Conservation (phyloP, 768 basidiomycete genomes). For the Kwoniella mangroviensis region DNA sequence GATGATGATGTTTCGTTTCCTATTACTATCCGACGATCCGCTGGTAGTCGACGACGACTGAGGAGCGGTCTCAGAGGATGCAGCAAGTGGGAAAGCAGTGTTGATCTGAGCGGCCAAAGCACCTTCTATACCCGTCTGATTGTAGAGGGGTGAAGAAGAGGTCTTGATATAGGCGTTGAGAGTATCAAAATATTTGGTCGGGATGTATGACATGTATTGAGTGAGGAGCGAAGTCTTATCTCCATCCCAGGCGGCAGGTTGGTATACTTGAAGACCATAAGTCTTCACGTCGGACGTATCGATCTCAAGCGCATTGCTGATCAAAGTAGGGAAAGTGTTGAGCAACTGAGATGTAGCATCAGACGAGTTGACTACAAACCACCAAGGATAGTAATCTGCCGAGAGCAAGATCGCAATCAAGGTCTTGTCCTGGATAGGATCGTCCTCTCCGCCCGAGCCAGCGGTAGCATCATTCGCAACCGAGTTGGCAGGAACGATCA, state of each 20-base stretch:
- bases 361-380: constrained; percentile 59
- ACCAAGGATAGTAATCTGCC: constrained; percentile 52
- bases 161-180: constrained; percentile 72
- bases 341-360: constrained; percentile 78
- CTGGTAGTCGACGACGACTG: constrained; percentile 33
- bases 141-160: constrained; percentile 70
- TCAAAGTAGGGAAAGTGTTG: constrained; percentile 66
- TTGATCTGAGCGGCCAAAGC: constrained; percentile 71
- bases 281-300: constrained; percentile 61
- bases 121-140: constrained; percentile 62
- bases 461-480: constrained; percentile 44
- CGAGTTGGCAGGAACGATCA: constrained; percentile 55
- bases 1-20: constrained; percentile 83
- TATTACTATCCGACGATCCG: constrained; percentile 52
- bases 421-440: constrained; percentile 44
- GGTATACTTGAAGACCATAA: constrained; percentile 71
- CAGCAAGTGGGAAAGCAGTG: constrained; percentile 66
- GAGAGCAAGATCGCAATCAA: constrained; percentile 53
- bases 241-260: constrained; percentile 66
- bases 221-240: constrained; percentile 68
- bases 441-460: constrained; percentile 32
- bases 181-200: constrained; percentile 62
- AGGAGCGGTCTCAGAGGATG: constrained; percentile 37
- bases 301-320: constrained; percentile 62
- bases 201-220: constrained; percentile 74